Conservation (phyloP, 176 grass and related monocot genomes). For the Eragrostis nindensis region DNA sequence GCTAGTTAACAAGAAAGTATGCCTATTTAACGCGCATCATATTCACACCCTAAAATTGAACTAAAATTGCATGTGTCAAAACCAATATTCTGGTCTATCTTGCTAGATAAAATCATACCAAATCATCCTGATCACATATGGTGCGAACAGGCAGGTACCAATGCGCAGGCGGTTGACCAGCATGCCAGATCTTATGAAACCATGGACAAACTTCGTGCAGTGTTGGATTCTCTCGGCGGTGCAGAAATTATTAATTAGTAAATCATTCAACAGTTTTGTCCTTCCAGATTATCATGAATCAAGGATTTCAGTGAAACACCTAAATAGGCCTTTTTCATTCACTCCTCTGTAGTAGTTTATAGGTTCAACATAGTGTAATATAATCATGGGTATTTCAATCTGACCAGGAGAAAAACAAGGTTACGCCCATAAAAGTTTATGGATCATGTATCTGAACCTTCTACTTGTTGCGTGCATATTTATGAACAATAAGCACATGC, state of each 20-base stretch:
- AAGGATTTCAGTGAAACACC: neutral
- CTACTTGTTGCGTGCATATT: neutral
- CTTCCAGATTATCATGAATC: neutral
- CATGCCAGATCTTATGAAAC: neutral
- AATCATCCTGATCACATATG: neutral
- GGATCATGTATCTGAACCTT: neutral
- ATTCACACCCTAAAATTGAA: neutral
- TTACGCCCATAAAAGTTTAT: neutral
- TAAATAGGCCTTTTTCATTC: neutral
- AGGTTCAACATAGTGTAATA: slow-evolving; percentile 13
- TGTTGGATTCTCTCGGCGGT: neutral
- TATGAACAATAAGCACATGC: too few relatives aligned
- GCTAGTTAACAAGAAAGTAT: slow-evolving; percentile 1
- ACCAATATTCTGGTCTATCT: neutral
- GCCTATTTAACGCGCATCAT: neutral
- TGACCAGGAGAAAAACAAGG: slow-evolving; percentile 1
- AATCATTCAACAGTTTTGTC: neutral
- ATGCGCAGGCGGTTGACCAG: neutral
- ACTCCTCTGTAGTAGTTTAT: neutral
- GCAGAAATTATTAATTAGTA: neutral
- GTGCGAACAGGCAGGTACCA: neutral
- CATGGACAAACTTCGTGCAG: neutral
- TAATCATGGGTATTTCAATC: neutral
- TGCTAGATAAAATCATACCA: slow-evolving; percentile 7
- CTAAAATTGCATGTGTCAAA: neutral